Evolutionary conservation across 2,329 filamentous ascomycete genomes (phyloP), one percentile per base, ranked within the genome.

Genomic region (Claviceps quebecensis): DNA sequence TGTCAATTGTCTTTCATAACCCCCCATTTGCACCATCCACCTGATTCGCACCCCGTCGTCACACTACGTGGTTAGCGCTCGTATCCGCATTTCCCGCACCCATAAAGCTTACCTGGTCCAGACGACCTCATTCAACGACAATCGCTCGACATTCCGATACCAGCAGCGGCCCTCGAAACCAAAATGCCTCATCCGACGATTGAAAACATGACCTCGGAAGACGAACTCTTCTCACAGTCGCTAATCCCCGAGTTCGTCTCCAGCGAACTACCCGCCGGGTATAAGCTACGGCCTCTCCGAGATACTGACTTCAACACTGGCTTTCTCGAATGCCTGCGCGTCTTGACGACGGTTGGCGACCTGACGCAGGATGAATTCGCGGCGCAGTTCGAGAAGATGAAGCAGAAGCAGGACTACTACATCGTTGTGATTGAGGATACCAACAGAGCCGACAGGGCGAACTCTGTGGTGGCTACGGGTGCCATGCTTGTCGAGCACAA

Each of bases 401-500:
- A 76, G 45, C 72, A 74, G 48, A 81, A 84, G 60, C 81, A 81
- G 55, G 84, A 82, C 54, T 96, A 97, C 73, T 95, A 87, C 67
- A 75, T 95, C 53, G 73, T 97, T 36, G 86, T 91, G 55, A 84
- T 97, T 50, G 83, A 88, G 63, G 86, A 97, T 65, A 80, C 76
- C 22, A 69, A 66, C 47, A 67, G 69, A 48, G 66, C 69, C 22
- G 72, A 78, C 50, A 67, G 69, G 34, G 72, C 77, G 50, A 69
- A 69, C 46, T 75, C 75, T 56, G 80, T 97, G 48, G 93, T 97
- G n/a, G 91, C 87, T 26, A 95, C 89, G 0, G 93, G 93, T 2
- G 86, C 86, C 38, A 70, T 97, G 68, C 79, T 97, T 58, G 87
- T 95, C 47, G 93, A 98, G 80, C 80, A 85, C 70, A 97, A 97